Evolutionary conservation across 139 green algal genomes (phyloP), one percentile per base, ranked within the genome.

Genomic region (Nannochloris sp.): DNA sequence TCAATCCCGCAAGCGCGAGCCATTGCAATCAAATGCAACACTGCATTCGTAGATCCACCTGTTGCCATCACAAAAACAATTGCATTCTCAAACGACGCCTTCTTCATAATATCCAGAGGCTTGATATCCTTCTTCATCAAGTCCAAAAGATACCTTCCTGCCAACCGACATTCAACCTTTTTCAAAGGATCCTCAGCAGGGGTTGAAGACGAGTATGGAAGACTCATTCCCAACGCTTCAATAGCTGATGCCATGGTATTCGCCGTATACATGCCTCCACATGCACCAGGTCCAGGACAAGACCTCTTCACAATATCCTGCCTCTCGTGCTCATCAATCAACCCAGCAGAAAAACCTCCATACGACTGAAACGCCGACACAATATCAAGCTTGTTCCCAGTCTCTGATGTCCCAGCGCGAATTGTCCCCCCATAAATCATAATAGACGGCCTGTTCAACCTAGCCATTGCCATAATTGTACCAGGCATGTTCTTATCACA

Each of bases 381-480:
- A 68, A 98, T 94, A 81, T 98, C 90, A 33, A 98, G 77, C 16
- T 84, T 75, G 30, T 63, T 66, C 40, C 49, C 75, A 62, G 69
- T 75, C 1, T 8, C 37, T 67, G 55, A 73, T 60, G 82, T 48
- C 3, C 91, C 88, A 5, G 91, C 82, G 67, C 90, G 89, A 79
- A 99, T 99, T 66, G 93, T 98, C 55, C 93, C 93, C 14, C 93
- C 93, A 71, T 99, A 99, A 40, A 99, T 79, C 93, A 98, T 99
- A 58, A 99, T 64, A 30, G 78, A 76, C 26, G 93, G 93, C 28
- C 93, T 75, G 81, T 99, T 97, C 4, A 98, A 71, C 46, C 93
- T 80, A 0, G 77, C 91, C 89, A 97, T 97, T 20, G 93, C 93
- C 40, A 99, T 99, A 43, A 99, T 61, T 0, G 77, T 86, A 50